Conservation (phyloP, 225 moss, liverwort and hornwort genomes). For the Pseudoscleropodium purum region DNA sequence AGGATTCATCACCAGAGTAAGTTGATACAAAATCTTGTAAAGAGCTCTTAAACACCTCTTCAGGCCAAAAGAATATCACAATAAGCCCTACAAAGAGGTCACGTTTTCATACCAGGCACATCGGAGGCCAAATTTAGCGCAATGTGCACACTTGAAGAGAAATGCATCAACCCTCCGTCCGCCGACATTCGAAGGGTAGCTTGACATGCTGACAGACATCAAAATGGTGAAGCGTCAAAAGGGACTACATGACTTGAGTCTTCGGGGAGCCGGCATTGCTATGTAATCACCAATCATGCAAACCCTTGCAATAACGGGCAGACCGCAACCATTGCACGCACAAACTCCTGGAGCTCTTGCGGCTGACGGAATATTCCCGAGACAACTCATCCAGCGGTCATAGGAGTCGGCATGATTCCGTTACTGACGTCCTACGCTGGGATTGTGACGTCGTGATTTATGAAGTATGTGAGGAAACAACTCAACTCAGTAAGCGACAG, state of each 20-base stretch:
- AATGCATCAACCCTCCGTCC: not conserved
- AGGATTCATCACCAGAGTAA: not conserved
- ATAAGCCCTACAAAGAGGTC: not conserved
- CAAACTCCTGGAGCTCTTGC: not conserved
- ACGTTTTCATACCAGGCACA: not conserved
- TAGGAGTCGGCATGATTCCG: not conserved
- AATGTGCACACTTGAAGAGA: not conserved
- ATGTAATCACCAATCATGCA: not conserved
- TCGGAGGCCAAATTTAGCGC: not conserved
- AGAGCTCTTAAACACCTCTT: not conserved
- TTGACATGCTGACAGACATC: not conserved
- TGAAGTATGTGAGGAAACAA: slow-evolving; percentile 19
- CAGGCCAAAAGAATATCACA: not conserved
- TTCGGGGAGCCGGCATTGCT: not conserved
- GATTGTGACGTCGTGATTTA: not conserved
- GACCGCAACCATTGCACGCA: not conserved
- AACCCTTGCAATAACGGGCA: not conserved
- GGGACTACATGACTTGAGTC: not conserved
- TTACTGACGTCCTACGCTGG: not conserved
- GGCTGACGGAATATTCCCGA: not conserved
- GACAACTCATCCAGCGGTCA: not conserved
- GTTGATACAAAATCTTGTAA: not conserved
- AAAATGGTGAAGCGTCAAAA: not conserved
- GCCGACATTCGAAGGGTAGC: not conserved
- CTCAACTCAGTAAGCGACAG: not conserved